These are phyloP conservation scores for Hymenochaete sp. DNA, from an alignment of 1,284 basidiomycete species.

Conservation along the genomic window DNA sequence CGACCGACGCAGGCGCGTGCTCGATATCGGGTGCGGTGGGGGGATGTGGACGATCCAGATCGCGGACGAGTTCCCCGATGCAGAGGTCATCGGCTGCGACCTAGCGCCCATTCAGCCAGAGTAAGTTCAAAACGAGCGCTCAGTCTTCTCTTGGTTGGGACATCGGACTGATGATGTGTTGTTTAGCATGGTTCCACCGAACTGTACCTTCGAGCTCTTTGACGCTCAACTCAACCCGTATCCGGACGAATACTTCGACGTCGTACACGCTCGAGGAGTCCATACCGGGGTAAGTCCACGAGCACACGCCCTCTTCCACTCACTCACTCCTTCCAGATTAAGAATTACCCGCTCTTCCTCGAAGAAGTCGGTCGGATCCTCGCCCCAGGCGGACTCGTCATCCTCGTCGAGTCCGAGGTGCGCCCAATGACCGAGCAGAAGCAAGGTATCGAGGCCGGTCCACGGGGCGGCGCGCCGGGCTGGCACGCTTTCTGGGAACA, in stretches of 20 bases:
- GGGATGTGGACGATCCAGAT: constrained; percentile 59
- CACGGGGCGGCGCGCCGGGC: constrained; percentile 37
- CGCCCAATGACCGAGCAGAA: constrained; percentile 40
- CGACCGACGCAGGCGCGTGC: constrained; percentile 33
- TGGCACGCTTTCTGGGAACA: constrained; percentile 57
- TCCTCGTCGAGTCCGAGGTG: constrained; percentile 52
- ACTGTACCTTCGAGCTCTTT: constrained; percentile 64
- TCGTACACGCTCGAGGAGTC: constrained; percentile 58
- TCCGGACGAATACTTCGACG: constrained; percentile 49
- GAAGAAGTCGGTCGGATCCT: constrained; percentile 53
- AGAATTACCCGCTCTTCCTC: constrained; percentile 49
- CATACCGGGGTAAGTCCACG: constrained; percentile 45
- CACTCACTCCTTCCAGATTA: constrained; percentile 34
- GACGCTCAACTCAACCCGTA: constrained; percentile 53
- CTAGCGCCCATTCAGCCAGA: constrained; percentile 60
- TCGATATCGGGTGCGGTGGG: constrained; percentile 60
- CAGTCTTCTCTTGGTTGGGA: not conserved
- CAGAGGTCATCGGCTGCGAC: constrained; percentile 58
- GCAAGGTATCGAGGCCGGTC: constrained; percentile 29
- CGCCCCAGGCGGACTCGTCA: constrained; percentile 59
- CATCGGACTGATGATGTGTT: too few species aligned
- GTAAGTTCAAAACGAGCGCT: constrained; percentile 30
- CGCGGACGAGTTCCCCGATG: constrained; percentile 59
- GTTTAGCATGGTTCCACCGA: constrained; percentile 56
- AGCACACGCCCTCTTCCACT: constrained; percentile 15